Evolutionary conservation across 768 basidiomycete genomes (phyloP).

Genomic region (Xerocomus brunneocitrinus): DNA sequence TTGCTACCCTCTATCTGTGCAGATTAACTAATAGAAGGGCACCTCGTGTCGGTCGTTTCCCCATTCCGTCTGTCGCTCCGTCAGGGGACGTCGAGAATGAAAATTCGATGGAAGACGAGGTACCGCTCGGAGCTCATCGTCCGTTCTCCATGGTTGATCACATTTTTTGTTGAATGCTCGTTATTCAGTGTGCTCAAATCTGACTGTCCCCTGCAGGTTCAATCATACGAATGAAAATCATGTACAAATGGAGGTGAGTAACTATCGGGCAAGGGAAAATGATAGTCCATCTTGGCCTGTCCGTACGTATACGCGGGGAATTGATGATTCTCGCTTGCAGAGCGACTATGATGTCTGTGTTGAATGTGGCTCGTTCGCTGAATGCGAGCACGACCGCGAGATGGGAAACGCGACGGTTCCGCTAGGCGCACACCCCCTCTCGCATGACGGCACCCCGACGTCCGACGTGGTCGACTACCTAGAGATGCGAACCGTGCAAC

Average conservation of each 20-base stretch:
- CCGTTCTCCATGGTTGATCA: neutral
- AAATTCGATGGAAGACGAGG: neutral
- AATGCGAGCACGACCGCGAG: slow-evolving; percentile 64
- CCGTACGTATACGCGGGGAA: slow-evolving; percentile 1
- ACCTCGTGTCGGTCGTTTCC: neutral
- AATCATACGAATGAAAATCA: slow-evolving; percentile 68
- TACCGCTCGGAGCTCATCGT: neutral
- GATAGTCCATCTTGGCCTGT: neutral
- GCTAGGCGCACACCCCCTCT: slow-evolving; percentile 5
- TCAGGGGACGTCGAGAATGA: neutral
- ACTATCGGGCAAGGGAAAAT: slow-evolving; percentile 13
- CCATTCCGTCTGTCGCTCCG: neutral
- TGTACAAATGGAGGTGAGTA: slow-evolving; percentile 66
- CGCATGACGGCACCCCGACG: slow-evolving; percentile 12
- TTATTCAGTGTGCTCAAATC: slow-evolving; percentile 8
- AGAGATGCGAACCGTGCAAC: slow-evolving; percentile 63
- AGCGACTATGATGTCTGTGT: slow-evolving; percentile 71
- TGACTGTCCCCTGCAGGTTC: slow-evolving; percentile 45
- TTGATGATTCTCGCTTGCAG: slow-evolving; percentile 33
- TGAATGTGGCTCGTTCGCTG: slow-evolving; percentile 61
- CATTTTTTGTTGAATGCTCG: neutral
- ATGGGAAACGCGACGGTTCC: slow-evolving; percentile 2
- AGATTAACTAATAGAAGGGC: slow-evolving; percentile 5
- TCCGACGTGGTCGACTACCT: slow-evolving; percentile 36
- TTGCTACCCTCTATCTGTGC: slow-evolving; percentile 16